phyloP scores from a whole-genome alignment of 345 rosid genomes.

The Cardamine occulta region DNA sequence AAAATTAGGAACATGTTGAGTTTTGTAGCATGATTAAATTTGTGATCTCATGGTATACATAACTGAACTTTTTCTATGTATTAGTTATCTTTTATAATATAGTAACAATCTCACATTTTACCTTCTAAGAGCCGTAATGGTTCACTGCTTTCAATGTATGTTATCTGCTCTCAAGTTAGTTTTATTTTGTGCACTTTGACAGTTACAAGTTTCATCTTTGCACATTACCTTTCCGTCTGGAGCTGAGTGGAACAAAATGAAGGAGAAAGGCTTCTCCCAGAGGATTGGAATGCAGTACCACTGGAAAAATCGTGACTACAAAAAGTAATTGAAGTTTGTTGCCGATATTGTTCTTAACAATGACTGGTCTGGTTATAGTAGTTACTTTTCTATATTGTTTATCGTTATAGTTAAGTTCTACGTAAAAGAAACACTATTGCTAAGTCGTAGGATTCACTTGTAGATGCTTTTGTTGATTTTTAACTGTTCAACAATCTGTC shows the following conservation, averaged over 20 bases:
- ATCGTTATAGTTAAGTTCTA: not conserved
- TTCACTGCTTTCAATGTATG: not conserved
- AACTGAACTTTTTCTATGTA: not conserved
- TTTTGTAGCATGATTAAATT: slow-evolving; percentile 4
- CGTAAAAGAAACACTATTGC: not conserved
- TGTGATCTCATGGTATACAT: not conserved
- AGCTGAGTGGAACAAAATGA: slow-evolving; percentile 70
- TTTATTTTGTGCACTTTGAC: slow-evolving; percentile 32
- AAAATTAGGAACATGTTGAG: not conserved
- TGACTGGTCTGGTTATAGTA: not conserved
- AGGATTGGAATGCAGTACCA: slow-evolving; percentile 97
- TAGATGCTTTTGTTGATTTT: not conserved
- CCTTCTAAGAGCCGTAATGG: not conserved
- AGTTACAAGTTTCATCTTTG: slow-evolving; percentile 83
- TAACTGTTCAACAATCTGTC: not conserved
- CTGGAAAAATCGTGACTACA: slow-evolving; percentile 86
- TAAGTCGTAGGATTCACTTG: not conserved
- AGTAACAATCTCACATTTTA: not conserved
- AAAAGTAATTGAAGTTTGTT: slow-evolving; percentile 52
- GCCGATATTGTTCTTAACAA: not conserved
- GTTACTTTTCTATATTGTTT: not conserved
- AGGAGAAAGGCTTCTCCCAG: slow-evolving; percentile 74
- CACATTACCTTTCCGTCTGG: slow-evolving; percentile 89
- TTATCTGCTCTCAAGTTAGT: slow-evolving; percentile 16
- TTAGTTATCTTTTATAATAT: not conserved